Conservation (phyloP, 139 green algal genomes). For the Chlorella sp. region DNA sequence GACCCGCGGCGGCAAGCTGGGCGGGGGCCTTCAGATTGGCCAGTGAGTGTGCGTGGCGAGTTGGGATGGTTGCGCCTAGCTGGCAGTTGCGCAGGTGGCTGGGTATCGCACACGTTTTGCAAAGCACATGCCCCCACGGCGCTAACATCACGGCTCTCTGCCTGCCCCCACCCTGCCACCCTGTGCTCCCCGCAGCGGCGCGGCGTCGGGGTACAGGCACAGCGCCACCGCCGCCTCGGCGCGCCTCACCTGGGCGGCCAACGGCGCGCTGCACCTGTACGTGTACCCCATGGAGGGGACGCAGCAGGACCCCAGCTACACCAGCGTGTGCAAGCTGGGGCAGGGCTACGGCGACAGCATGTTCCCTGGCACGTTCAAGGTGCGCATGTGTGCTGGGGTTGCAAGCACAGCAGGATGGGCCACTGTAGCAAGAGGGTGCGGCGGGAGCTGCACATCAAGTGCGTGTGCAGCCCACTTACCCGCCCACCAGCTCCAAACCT, state of each 20-base stretch:
- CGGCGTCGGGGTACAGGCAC: conserved; percentile 18
- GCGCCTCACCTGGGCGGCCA: neutral
- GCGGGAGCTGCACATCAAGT: too few relatives aligned
- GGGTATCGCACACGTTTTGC: too few relatives aligned
- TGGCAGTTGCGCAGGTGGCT: too few relatives aligned
- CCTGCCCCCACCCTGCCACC: too few relatives aligned
- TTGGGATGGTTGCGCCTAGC: too few relatives aligned
- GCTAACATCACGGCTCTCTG: too few relatives aligned
- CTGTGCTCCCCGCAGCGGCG: neutral
- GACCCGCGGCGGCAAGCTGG: conserved; percentile 29
- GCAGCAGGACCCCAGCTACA: conserved; percentile 12
- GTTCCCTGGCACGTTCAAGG: conserved; percentile 22
- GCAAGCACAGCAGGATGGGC: neutral
- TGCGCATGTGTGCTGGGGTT: neutral
- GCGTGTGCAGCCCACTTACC: too few relatives aligned
- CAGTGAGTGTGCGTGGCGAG: too few relatives aligned
- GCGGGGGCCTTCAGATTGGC: conserved; percentile 9
- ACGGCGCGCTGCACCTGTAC: conserved; percentile 6
- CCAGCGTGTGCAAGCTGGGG: conserved; percentile 1
- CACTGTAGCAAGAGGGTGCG: neutral
- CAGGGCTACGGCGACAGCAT: conserved; percentile 14
- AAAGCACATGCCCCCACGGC: too few relatives aligned
- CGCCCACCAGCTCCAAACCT: neutral
- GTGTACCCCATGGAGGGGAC: conserved; percentile 20
- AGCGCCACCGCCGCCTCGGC: conserved; percentile 14